Evolutionary conservation across 495 filamentous ascomycete genomes (phyloP).

Genomic region (Penicillium odoratum): DNA sequence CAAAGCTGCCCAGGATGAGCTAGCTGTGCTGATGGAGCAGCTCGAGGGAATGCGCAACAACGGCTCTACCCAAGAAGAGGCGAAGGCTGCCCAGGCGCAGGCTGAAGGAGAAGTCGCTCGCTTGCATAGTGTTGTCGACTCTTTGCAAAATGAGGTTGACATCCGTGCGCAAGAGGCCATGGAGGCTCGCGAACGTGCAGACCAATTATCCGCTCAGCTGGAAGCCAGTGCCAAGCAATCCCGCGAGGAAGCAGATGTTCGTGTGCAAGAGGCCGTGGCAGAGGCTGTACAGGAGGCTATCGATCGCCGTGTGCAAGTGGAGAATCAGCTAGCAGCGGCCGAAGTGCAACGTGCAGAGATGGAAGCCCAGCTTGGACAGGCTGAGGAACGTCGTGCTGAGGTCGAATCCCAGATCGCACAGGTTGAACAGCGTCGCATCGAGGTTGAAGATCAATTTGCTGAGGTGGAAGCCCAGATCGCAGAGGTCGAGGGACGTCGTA

Average conservation of each 20-base stretch:
- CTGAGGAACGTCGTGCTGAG: constrained; percentile 29
- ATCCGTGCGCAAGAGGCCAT: constrained; percentile 30
- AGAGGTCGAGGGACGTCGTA: background rate
- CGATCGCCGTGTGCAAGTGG: constrained; percentile 29
- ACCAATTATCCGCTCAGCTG: constrained; percentile 28
- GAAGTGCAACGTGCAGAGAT: constrained; percentile 1
- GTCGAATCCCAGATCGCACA: background rate
- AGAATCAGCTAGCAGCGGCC: constrained; percentile 23
- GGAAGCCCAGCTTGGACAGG: constrained; percentile 22
- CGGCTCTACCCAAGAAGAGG: constrained; percentile 25
- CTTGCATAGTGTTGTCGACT: constrained; percentile 29
- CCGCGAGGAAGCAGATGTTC: constrained; percentile 35
- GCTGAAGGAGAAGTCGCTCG: constrained; percentile 54
- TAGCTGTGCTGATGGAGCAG: constrained; percentile 46
- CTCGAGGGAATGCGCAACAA: constrained; percentile 45
- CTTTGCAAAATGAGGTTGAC: constrained; percentile 32
- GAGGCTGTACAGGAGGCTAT: constrained; percentile 11
- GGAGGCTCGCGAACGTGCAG: constrained; percentile 15
- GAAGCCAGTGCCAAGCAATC: constrained; percentile 41
- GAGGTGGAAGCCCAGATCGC: background rate
- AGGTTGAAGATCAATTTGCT: constrained; percentile 4
- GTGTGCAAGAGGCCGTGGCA: constrained; percentile 26
- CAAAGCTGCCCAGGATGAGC: constrained; percentile 41
- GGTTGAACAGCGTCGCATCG: background rate
- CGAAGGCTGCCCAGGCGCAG: constrained; percentile 43